Evolutionary conservation across 768 basidiomycete species (phyloP).

Genomic region (Suillus brevipes): DNA sequence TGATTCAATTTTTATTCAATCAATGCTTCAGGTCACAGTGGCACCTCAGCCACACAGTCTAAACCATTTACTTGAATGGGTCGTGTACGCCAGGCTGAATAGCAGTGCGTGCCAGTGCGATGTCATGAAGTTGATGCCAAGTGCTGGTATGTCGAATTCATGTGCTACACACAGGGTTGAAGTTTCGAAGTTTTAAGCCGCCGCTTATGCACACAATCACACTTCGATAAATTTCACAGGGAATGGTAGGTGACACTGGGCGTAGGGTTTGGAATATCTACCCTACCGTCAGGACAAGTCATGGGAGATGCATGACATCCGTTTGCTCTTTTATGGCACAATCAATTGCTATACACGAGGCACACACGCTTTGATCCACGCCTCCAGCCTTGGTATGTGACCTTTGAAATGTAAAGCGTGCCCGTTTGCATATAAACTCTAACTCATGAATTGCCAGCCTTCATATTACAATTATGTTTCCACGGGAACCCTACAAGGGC

Average conservation of each 20-base stretch:
- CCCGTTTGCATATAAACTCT: not conserved
- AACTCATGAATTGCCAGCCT: not conserved
- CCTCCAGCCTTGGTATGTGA: not conserved
- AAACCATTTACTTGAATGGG: no score
- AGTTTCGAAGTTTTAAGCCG: not conserved
- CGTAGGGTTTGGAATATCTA: not conserved
- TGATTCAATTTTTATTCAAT: no score
- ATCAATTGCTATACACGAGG: not conserved
- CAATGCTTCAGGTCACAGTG: no score
- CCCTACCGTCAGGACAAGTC: not conserved
- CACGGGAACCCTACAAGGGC: slow-evolving; percentile 36
- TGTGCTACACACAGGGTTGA: no score
- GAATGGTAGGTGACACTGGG: not conserved
- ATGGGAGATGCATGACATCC: not conserved
- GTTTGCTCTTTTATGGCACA: not conserved
- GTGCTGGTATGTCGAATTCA: no score
- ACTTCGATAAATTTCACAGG: not conserved
- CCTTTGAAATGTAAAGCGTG: not conserved
- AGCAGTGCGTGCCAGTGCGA: no score
- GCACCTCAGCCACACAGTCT: no score
- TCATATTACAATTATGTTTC: slow-evolving; percentile 18
- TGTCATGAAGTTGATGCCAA: no score
- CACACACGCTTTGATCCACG: not conserved
- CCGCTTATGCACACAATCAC: not conserved
- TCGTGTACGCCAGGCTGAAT: no score